phyloP scores from a whole-genome alignment of 805 yeast species.

The Yamadazyma laniorum region DNA sequence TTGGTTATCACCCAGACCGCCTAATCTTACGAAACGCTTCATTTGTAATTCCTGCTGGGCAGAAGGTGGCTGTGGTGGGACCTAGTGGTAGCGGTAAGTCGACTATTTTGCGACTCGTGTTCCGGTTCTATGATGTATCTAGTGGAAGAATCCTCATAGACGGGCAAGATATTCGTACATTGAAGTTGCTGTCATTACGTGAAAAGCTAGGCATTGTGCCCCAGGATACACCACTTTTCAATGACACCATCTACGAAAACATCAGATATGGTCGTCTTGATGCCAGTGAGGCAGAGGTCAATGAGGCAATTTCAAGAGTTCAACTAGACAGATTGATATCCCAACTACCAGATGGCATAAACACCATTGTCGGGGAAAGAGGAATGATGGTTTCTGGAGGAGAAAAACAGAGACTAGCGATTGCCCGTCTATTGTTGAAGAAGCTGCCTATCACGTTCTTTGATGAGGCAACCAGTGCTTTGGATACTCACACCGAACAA shows the following conservation, averaged over 20 bases:
- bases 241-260: constrained; percentile 85
- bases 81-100: constrained; percentile 97
- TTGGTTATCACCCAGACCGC: constrained; percentile 87
- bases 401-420: constrained; percentile 92
- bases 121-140: constrained; percentile 84
- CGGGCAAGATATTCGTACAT: constrained; percentile 80
- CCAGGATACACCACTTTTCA: constrained; percentile 94
- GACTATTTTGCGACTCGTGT: constrained; percentile 77
- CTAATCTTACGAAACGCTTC: constrained; percentile 79
- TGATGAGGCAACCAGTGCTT: constrained; percentile 95
- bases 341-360: constrained; percentile 78
- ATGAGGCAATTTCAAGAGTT: constrained; percentile 62
- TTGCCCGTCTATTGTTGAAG: constrained; percentile 85
- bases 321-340: constrained; percentile 60
- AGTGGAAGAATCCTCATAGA: constrained; percentile 79
- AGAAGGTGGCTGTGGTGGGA: constrained; percentile 91
- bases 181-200: constrained; percentile 74
- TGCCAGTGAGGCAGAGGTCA: constrained; percentile 72
- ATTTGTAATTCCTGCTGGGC: constrained; percentile 86
- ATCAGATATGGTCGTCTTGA: constrained; percentile 78
- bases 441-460: constrained; percentile 87
- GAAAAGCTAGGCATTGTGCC: constrained; percentile 87
- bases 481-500: constrained; percentile 96
- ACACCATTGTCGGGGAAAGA: constrained; percentile 91
- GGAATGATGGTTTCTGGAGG: constrained; percentile 99